phyloP scores from a whole-genome alignment of 192 early-diverging fungal species.

The Podila epicladia region DNA sequence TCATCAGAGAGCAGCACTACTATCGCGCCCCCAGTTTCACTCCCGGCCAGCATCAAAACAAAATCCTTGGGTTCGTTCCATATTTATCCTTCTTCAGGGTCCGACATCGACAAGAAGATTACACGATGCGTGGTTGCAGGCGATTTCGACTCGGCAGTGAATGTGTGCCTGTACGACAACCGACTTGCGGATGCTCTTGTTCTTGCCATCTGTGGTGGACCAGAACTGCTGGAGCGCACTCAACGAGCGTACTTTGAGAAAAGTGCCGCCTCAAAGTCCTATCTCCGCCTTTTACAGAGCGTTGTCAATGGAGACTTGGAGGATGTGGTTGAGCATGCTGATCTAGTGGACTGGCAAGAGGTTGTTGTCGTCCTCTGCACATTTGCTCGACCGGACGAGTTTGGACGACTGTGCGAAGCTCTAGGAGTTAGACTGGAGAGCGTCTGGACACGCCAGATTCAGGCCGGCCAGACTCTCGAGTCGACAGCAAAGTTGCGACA shows the following conservation, averaged over 20 bases:
- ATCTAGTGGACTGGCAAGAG: conserved; percentile 91
- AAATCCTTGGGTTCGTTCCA: conserved; percentile 51
- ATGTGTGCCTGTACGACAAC: conserved; percentile 83
- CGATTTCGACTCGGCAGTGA: conserved; percentile 94
- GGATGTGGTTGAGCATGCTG: conserved; percentile 81
- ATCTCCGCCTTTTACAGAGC: conserved; percentile 85
- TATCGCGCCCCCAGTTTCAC: conserved; percentile 1
- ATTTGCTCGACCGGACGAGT: conserved; percentile 88
- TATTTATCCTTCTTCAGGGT: conserved; percentile 64
- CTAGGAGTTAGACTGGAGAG: conserved; percentile 73
- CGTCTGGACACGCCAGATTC: conserved; percentile 34
- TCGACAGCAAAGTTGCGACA: conserved; percentile 41
- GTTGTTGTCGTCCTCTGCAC: conserved; percentile 95
- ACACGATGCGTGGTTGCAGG: conserved; percentile 88
- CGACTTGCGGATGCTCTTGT: conserved; percentile 89
- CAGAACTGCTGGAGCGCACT: conserved; percentile 75
- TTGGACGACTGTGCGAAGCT: conserved; percentile 70
- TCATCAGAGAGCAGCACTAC: conserved; percentile 25
- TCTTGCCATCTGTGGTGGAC: conserved; percentile 88
- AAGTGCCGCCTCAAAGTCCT: conserved; percentile 71
- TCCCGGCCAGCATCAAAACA: conserved; percentile 22
- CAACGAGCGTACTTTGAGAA: conserved; percentile 89
- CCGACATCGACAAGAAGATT: conserved; percentile 83
- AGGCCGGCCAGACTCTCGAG: conserved; percentile 15
- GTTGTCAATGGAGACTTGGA: conserved; percentile 81